Conservation (phyloP, 441 rosid genomes). For the Erodium texanum region DNA sequence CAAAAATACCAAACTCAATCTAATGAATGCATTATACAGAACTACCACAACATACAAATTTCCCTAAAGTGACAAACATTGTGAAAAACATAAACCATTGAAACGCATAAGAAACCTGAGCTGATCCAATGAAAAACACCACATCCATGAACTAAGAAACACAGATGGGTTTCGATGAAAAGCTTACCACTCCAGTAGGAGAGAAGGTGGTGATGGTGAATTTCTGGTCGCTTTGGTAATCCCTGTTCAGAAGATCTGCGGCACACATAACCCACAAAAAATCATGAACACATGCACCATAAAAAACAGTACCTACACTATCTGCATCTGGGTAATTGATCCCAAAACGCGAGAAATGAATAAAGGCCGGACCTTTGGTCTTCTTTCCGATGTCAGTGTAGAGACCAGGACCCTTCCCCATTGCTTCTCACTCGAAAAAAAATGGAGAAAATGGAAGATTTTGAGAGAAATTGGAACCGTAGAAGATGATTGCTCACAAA, state of each 20-base stretch:
- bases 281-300: slow-evolving; percentile 3
- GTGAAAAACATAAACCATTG: not conserved
- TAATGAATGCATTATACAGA: not conserved
- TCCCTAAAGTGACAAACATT: not conserved
- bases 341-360: no score
- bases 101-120: not conserved
- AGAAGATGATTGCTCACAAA: not conserved
- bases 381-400: slow-evolving; percentile 75
- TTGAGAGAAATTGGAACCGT: not conserved
- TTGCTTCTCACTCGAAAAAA: slow-evolving; percentile 19
- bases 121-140: not conserved
- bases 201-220: slow-evolving; percentile 67
- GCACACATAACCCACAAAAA: not conserved
- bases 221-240: slow-evolving; percentile 85
- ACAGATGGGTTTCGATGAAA: slow-evolving; percentile 4
- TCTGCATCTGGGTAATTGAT: not conserved
- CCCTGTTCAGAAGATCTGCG: slow-evolving; percentile 80
- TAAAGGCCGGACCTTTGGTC: slow-evolving; percentile 47
- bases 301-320: no score
- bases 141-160: not conserved
- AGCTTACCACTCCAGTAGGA: slow-evolving; percentile 71
- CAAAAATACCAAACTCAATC: not conserved
- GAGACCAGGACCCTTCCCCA: slow-evolving; percentile 83
- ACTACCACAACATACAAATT: not conserved
- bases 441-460: no score